phyloP scores from a whole-genome alignment of 2,329 filamentous ascomycete species.

The Fusarium miscanthi region DNA sequence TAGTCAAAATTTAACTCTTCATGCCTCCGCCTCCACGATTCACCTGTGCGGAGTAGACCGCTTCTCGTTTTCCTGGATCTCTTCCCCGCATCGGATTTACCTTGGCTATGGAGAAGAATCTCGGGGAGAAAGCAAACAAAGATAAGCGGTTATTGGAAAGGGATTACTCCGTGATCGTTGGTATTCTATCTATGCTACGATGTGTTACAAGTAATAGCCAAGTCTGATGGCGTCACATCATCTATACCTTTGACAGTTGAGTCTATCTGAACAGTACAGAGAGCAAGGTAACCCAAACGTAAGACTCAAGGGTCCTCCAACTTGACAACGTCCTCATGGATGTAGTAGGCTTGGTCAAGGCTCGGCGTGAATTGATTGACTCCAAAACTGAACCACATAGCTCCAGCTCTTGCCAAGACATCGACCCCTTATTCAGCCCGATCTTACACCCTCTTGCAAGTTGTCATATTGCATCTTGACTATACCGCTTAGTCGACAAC shows the following conservation, averaged over 20 bases:
- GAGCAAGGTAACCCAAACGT: background rate
- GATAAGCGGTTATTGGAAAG: background rate
- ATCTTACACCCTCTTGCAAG: slow-evolving; percentile 2
- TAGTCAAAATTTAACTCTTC: slow-evolving; percentile 7
- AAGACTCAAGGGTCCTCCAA: slow-evolving; percentile 1
- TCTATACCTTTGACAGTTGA: background rate
- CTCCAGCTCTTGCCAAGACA: slow-evolving; percentile 7
- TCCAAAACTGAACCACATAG: background rate
- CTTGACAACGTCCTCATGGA: background rate
- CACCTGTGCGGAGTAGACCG: slow-evolving; percentile 37
- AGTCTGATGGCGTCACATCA: background rate
- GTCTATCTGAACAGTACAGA: background rate
- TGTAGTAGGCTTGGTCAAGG: slow-evolving; percentile 1
- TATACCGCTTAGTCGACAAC: background rate
- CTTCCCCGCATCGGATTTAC: slow-evolving; percentile 31
- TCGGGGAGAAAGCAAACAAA: slow-evolving; percentile 19
- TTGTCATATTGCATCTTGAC: background rate
- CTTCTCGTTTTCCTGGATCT: slow-evolving; percentile 16
- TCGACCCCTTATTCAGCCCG: background rate
- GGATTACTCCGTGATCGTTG: background rate
- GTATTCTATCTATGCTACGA: background rate
- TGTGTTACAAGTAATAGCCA: no score
- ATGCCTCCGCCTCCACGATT: slow-evolving; percentile 33
- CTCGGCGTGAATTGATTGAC: background rate
- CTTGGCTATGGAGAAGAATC: slow-evolving; percentile 21